Percentiles rank a stretch among this genome's conserved stretches.
Conservation (phyloP, 371 early-diverging fungal species). For the Actinomortierella ambigua region DNA sequence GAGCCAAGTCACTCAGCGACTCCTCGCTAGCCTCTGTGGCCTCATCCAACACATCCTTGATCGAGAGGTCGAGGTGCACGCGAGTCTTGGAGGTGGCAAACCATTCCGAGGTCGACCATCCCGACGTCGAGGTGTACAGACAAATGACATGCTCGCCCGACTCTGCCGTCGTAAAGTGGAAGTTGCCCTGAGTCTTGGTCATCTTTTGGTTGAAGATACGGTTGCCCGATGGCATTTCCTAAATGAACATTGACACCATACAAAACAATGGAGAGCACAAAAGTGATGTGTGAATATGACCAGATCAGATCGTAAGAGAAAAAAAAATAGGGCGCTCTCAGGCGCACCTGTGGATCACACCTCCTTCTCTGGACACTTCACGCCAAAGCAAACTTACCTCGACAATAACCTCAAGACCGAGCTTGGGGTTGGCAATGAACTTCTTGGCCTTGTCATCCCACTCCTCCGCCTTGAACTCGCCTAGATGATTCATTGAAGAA, state of each 20-base stretch:
- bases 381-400: slow-evolving; percentile 56
- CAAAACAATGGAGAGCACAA: slow-evolving; percentile 2
- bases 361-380: background rate
- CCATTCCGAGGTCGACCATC: slow-evolving; percentile 72
- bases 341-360: no score
- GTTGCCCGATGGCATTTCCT: slow-evolving; percentile 63
- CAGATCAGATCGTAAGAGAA: background rate
- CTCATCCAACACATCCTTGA: slow-evolving; percentile 34
- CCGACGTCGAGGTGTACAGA: slow-evolving; percentile 61
- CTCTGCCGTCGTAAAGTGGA: slow-evolving; percentile 87
- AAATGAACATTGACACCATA: background rate
- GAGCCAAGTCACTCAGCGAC: slow-evolving; percentile 65
- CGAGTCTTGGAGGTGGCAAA: slow-evolving; percentile 38
- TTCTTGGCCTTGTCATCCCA: slow-evolving; percentile 66
- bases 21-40: slow-evolving; percentile 46
- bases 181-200: slow-evolving; percentile 66
- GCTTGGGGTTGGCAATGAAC: slow-evolving; percentile 71
- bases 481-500: slow-evolving; percentile 44
- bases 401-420: slow-evolving; percentile 78
- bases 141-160: slow-evolving; percentile 93
- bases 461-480: slow-evolving; percentile 82
- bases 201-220: slow-evolving; percentile 78
- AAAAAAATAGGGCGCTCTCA: background rate
- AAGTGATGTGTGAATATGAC: background rate
- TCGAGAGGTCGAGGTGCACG: slow-evolving; percentile 23